These are phyloP conservation scores for Lumnitzera littorea DNA, from an alignment of 345 rosid genomes.

Conservation along the genomic window DNA sequence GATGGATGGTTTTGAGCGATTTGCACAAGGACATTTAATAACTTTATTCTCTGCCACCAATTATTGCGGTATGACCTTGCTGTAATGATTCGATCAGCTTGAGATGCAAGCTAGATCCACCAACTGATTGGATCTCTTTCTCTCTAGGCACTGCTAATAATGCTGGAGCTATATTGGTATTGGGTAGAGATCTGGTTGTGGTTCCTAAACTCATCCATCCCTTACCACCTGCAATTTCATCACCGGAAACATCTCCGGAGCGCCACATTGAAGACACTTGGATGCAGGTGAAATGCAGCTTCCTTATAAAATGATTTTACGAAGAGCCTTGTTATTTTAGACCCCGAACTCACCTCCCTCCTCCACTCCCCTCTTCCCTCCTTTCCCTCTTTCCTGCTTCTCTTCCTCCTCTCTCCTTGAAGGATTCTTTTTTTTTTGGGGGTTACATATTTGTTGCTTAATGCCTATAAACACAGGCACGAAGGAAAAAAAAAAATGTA, in stretches of 20 bases:
- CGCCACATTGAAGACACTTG: slow-evolving; percentile 91
- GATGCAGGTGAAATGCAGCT: slow-evolving; percentile 69
- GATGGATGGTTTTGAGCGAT: slow-evolving; percentile 99
- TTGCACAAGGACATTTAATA: slow-evolving; percentile 94
- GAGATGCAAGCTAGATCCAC: not conserved
- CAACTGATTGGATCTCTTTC: not conserved
- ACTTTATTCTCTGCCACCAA: slow-evolving; percentile 98
- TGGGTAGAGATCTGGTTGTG: slow-evolving; percentile 98
- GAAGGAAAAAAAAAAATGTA: too few species aligned
- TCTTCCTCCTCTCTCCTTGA: not conserved
- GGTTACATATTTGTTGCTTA: too few species aligned
- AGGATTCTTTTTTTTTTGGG: not conserved
- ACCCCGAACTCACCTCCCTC: not conserved
- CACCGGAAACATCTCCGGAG: slow-evolving; percentile 92
- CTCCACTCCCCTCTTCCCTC: not conserved
- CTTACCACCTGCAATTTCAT: slow-evolving; percentile 85
- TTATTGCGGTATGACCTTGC: slow-evolving; percentile 62
- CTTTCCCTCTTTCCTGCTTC: not conserved
- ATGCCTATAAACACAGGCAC: too few species aligned
- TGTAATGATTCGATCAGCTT: not conserved
- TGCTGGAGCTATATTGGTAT: slow-evolving; percentile 94
- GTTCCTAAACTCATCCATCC: slow-evolving; percentile 98
- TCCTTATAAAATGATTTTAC: too few species aligned
- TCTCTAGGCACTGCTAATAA: slow-evolving; percentile 89
- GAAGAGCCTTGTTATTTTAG: not conserved